Percentiles rank a stretch among this genome's conserved stretches.
Conservation (phyloP, 2,329 filamentous ascomycete species). For the Sporothrix phasma region DNA sequence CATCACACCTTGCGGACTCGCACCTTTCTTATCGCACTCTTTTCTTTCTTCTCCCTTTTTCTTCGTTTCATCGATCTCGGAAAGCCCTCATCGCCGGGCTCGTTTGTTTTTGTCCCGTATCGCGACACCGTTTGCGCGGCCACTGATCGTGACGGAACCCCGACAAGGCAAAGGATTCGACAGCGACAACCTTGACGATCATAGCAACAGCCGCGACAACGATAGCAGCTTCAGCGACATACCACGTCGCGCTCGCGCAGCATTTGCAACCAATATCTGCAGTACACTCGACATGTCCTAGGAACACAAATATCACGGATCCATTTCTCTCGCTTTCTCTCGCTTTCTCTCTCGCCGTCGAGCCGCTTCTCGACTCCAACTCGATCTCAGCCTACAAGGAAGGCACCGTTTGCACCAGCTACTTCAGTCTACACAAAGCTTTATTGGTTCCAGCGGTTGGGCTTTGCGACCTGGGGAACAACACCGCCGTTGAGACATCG, state of each 20-base stretch:
- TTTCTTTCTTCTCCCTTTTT: background rate
- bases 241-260: background rate
- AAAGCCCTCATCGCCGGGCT: background rate
- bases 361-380: conserved; percentile 1
- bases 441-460: background rate
- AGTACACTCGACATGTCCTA: conserved; percentile 16
- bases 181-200: background rate
- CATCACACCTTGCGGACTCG: background rate
- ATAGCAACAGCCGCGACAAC: background rate
- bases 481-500: conserved; percentile 1
- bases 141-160: background rate
- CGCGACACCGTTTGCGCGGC: conserved; percentile 6
- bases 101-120: background rate
- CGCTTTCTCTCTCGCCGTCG: background rate
- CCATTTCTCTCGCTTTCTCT: conserved; percentile 1
- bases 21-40: background rate
- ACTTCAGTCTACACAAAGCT: background rate
- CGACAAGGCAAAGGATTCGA: background rate
- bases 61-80: background rate
- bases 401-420: background rate
- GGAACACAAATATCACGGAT: conserved; percentile 15
- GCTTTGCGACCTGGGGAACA: background rate
- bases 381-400: conserved; percentile 12
- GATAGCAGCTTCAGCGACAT: background rate
- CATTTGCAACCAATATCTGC: conserved; percentile 10